Evolutionary conservation across 352 stramenopile genomes (phyloP).

Genomic region (Blastocystis sp.): DNA sequence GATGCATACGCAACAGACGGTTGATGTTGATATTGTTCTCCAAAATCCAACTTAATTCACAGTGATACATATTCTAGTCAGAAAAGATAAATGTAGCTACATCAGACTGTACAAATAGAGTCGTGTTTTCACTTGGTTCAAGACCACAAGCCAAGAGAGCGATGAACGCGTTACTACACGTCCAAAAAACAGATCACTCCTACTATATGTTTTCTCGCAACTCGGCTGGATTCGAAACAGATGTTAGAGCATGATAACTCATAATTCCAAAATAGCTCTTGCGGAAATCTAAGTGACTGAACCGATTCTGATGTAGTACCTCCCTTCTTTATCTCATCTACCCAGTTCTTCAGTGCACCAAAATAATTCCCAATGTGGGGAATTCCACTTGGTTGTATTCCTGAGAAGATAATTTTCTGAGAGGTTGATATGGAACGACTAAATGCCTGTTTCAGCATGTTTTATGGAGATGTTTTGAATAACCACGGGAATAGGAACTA

Average conservation of each 20-base stretch:
- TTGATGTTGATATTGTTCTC: conserved; percentile 91
- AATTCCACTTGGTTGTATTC: conserved; percentile 93
- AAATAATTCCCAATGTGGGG: conserved; percentile 97
- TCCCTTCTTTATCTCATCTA: conserved; percentile 79
- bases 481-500: no score
- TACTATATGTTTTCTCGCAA: conserved; percentile 69
- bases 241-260: conserved; percentile 94
- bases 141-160: conserved; percentile 66
- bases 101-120: conserved; percentile 79
- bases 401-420: conserved; percentile 80
- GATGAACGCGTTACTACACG: conserved; percentile 52
- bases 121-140: conserved; percentile 73
- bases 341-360: conserved; percentile 92
- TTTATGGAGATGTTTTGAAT: not conserved
- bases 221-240: conserved; percentile 81
- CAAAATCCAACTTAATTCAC: conserved; percentile 92
- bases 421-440: conserved; percentile 1
- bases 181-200: not conserved
- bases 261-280: conserved; percentile 83
- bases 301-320: conserved; percentile 65
- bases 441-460: not conserved
- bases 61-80: conserved; percentile 69
- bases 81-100: conserved; percentile 66
- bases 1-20: conserved; percentile 97
- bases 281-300: conserved; percentile 61